Base-by-base conservation (phyloP, 2,329 filamentous ascomycete genomes). In the Colletotrichum cereale region DNA sequence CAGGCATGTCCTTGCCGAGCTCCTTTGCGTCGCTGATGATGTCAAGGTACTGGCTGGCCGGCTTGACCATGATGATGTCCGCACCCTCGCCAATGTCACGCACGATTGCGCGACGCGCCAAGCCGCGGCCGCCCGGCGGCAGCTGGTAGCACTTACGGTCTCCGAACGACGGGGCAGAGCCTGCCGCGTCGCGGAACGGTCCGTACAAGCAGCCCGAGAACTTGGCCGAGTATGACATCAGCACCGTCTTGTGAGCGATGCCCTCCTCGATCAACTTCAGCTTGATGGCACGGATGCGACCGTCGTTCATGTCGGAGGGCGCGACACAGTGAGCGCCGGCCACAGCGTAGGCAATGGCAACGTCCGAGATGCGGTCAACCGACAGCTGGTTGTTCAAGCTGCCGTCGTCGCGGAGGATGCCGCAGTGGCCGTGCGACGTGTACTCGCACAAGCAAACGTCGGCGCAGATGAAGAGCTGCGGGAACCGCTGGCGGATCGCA, bases 61-160 rank as follows among this genome's bases (percentile, higher is more conserved):
- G 96, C 87, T 99, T 99, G 73, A 99, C 96, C 96, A 99, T 98
- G 83, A 99, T 97, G 76, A 98, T 94, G 79, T 99, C 96, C 26
- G 96, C 96, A 34, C 96, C 96, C 83, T 99, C 96, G 74, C 88
- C 88, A 75, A 99, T 96, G 80, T 99, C 96, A 75, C 96, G 90
- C 50, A 90, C 85, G 75, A 99, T 98, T 60, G 96, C 96, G 75
- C 96, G 90, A 75, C 96, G 91, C 21, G 96, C 96, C 55, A 99
- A 90, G 42, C 96, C 96, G 62, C 96, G 92, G 34, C 95, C 96
- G 73, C 95, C 95, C 0, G 95, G 94, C 1, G 96, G 96, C 14
- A 99, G 89, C 84, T 99, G 96, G 85, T 99, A 99, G 88, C 96
- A 98, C 81, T 93, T 92, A 76, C 96, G 91, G 84, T 99, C 96